Conservation (phyloP, 805 yeast genomes). For the Ogataea populi-albae region DNA sequence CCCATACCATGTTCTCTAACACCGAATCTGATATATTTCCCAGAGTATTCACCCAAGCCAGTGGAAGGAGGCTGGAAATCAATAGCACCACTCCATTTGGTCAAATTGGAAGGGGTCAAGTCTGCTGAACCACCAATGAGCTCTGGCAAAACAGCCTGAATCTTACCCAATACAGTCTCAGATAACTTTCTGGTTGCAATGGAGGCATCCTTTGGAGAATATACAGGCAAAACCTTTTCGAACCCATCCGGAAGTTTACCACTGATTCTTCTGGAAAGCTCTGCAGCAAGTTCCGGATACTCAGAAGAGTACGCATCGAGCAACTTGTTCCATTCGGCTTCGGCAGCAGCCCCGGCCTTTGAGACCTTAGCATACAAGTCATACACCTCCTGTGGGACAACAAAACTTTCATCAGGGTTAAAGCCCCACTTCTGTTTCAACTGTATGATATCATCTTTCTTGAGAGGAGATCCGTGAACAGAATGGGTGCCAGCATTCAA, state of each 20-base stretch:
- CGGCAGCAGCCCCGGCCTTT: conserved; percentile 61
- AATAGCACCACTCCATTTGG: conserved; percentile 77
- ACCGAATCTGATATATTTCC: conserved; percentile 96
- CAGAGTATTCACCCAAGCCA: conserved; percentile 79
- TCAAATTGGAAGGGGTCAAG: conserved; percentile 93
- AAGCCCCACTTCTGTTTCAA: conserved; percentile 82
- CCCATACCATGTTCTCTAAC: conserved; percentile 99
- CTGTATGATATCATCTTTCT: conserved; percentile 87
- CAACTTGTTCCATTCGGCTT: conserved; percentile 71
- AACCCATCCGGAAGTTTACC: conserved; percentile 81
- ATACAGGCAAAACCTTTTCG: conserved; percentile 74
- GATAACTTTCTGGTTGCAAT: conserved; percentile 94
- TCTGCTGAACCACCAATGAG: conserved; percentile 98
- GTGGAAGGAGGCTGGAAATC: conserved; percentile 90
- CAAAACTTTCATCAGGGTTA: conserved; percentile 78
- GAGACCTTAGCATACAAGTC: conserved; percentile 60
- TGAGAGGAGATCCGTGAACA: conserved; percentile 96
- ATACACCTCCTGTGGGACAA: conserved; percentile 79
- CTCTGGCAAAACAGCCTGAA: conserved; percentile 74
- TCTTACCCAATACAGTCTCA: conserved; percentile 66
- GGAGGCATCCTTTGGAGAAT: conserved; percentile 73
- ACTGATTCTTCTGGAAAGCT: conserved; percentile 71
- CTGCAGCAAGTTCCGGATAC: conserved; percentile 78
- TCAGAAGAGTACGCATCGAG: conserved; percentile 59
- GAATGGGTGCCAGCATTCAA: conserved; percentile 77